phyloP scores from a whole-genome alignment of 2,329 filamentous ascomycete genomes.

The Microsporum ferrugineum region DNA sequence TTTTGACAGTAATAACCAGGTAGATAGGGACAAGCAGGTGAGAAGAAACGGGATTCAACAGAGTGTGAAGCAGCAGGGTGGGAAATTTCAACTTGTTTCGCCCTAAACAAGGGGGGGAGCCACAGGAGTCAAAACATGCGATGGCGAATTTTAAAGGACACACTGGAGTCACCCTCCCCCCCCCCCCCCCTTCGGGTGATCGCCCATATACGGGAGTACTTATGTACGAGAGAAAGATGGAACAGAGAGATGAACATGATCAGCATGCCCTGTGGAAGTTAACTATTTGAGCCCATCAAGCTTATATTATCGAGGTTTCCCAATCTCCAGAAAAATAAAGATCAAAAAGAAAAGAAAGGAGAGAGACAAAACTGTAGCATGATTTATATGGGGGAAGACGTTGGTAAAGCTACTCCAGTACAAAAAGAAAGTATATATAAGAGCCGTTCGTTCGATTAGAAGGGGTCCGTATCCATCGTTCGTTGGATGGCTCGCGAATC shows the following conservation, averaged over 20 bases:
- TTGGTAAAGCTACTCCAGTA: not conserved
- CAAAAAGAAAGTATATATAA: not conserved
- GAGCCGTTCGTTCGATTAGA: not conserved
- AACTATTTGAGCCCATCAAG: not conserved
- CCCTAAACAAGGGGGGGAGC: not conserved
- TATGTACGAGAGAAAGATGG: not conserved
- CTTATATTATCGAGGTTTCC: not conserved
- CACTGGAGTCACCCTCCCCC: not conserved
- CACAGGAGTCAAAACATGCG: not conserved
- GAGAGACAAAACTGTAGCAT: not conserved
- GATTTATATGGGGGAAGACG: not conserved
- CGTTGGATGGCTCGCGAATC: not conserved
- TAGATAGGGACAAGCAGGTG: not conserved
- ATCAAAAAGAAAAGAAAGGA: not conserved
- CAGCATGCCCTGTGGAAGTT: conserved; percentile 1
- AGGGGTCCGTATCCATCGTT: not conserved
- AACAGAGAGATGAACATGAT: not conserved
- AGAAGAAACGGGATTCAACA: not conserved
- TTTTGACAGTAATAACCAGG: not conserved
- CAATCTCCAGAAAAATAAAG: not conserved
- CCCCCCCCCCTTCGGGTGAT: not conserved
- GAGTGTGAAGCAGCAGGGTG: not conserved
- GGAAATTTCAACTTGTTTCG: conserved; percentile 1
- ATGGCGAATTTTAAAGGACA: not conserved
- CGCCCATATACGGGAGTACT: not conserved